Conservation (phyloP, 108 stramenopile genomes). For the Fistulifera solaris region DNA sequence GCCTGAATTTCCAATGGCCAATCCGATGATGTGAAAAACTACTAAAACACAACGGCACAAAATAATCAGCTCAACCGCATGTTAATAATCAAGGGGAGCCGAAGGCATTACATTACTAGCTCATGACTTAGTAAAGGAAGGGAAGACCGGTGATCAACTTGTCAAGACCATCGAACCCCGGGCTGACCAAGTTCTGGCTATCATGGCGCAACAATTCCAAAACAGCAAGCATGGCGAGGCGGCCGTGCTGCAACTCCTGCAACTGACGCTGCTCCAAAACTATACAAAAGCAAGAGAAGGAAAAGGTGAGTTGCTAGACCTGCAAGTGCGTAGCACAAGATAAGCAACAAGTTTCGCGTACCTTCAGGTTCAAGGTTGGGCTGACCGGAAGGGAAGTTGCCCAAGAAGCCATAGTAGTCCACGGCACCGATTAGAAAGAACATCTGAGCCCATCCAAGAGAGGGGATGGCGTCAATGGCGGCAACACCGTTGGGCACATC, state of each 20-base stretch:
- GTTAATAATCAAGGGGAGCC: too few species aligned
- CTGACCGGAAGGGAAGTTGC: conserved; percentile 39
- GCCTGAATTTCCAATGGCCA: too few species aligned
- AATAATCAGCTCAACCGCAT: too few species aligned
- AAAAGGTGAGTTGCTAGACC: neutral
- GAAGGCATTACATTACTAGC: too few species aligned
- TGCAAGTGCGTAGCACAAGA: neutral
- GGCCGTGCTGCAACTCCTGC: conserved; percentile 30
- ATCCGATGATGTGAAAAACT: too few species aligned
- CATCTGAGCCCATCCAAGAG: conserved; percentile 67
- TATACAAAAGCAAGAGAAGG: neutral
- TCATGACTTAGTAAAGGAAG: conserved; percentile 28
- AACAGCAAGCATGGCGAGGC: conserved; percentile 37
- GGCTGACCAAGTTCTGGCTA: conserved; percentile 14
- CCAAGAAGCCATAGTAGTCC: conserved; percentile 48
- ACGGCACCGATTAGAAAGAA: conserved; percentile 67
- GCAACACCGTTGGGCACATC: conserved; percentile 74
- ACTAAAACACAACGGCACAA: too few species aligned
- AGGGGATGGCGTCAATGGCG: conserved; percentile 60
- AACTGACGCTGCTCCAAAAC: conserved; percentile 11
- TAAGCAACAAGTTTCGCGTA: neutral
- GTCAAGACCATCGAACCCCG: conserved; percentile 9
- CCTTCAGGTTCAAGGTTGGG: conserved; percentile 25
- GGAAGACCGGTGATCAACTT: conserved; percentile 55
- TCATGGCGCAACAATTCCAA: conserved; percentile 28